Evolutionary conservation across 2,329 filamentous ascomycete species (phyloP).

Genomic region (Ascochyta viciae-villosae): DNA sequence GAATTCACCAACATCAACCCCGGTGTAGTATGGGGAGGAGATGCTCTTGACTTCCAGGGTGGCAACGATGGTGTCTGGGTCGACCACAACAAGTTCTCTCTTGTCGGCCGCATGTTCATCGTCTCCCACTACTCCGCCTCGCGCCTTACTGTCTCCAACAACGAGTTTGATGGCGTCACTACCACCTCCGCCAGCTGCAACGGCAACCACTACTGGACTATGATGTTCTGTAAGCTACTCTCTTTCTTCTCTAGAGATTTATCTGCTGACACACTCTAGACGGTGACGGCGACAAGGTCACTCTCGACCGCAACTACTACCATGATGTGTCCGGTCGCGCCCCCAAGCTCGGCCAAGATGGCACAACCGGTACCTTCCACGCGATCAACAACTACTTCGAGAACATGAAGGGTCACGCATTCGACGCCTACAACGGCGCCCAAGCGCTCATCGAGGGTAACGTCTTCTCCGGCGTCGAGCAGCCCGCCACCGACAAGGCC

Average conservation of each 20-base stretch:
- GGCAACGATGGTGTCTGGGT: conserved; percentile 48
- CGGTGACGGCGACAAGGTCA: conserved; percentile 51
- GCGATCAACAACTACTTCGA: conserved; percentile 46
- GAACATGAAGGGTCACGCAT: conserved; percentile 52
- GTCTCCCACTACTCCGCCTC: conserved; percentile 45
- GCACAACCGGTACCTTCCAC: conserved; percentile 29
- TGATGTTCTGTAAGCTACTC: conserved; percentile 44
- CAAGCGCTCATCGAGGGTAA: conserved; percentile 54
- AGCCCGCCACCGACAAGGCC: conserved; percentile 45
- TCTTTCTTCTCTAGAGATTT: background rate
- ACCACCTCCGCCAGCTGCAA: conserved; percentile 55
- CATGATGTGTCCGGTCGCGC: conserved; percentile 55
- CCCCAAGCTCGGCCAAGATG: conserved; percentile 52
- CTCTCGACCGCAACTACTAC: conserved; percentile 55
- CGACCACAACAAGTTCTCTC: conserved; percentile 51
- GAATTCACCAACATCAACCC: conserved; percentile 49
- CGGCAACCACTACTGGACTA: conserved; percentile 57
- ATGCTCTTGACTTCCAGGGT: conserved; percentile 47
- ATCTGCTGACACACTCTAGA: conserved; percentile 3
- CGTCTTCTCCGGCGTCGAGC: conserved; percentile 53
- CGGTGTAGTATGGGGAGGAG: conserved; percentile 50
- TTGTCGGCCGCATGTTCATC: conserved; percentile 56
- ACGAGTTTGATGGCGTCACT: conserved; percentile 55
- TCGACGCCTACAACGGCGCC: conserved; percentile 47
- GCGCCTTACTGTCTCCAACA: conserved; percentile 57